Evolutionary conservation across 768 basidiomycete species (phyloP).

Genomic region (Tylopilus plumbeoviolaceoides): DNA sequence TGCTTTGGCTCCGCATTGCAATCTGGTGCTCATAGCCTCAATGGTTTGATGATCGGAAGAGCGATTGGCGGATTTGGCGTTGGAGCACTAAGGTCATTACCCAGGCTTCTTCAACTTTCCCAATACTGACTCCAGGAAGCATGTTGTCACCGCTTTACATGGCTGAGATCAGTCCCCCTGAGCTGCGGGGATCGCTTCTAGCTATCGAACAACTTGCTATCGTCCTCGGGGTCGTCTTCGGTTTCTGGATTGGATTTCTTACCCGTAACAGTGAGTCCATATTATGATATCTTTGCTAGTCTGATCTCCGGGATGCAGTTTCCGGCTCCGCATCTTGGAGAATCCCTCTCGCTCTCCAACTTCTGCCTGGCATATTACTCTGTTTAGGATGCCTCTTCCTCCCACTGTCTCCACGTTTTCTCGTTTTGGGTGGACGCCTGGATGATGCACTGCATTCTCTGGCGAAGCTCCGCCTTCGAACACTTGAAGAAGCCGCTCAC

Average conservation of each 20-base stretch:
- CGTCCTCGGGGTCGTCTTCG: slow-evolving; percentile 75
- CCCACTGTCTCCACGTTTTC: slow-evolving; percentile 47
- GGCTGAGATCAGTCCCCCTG: slow-evolving; percentile 80
- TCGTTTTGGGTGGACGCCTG: slow-evolving; percentile 45
- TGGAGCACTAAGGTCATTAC: slow-evolving; percentile 60
- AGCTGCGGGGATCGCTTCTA: slow-evolving; percentile 73
- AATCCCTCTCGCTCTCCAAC: slow-evolving; percentile 68
- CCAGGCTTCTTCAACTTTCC: slow-evolving; percentile 6
- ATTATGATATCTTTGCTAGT: neutral
- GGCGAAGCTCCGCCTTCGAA: slow-evolving; percentile 45
- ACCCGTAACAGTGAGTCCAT: slow-evolving; percentile 55
- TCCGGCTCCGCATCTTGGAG: slow-evolving; percentile 67
- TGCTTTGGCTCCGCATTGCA: slow-evolving; percentile 71
- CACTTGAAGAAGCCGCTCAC: slow-evolving; percentile 39
- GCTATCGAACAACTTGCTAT: slow-evolving; percentile 80
- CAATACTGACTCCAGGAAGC: slow-evolving; percentile 33
- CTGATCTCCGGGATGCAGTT: slow-evolving; percentile 35
- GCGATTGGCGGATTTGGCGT: slow-evolving; percentile 77
- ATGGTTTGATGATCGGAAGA: slow-evolving; percentile 62
- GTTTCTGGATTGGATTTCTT: slow-evolving; percentile 78
- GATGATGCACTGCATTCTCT: slow-evolving; percentile 59
- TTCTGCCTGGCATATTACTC: slow-evolving; percentile 65
- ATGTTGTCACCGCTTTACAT: slow-evolving; percentile 82
- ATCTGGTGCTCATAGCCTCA: slow-evolving; percentile 51
- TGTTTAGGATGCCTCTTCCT: slow-evolving; percentile 52